Conservation (phyloP, 163 green algal species). For the Smithsoniella earleae region DNA sequence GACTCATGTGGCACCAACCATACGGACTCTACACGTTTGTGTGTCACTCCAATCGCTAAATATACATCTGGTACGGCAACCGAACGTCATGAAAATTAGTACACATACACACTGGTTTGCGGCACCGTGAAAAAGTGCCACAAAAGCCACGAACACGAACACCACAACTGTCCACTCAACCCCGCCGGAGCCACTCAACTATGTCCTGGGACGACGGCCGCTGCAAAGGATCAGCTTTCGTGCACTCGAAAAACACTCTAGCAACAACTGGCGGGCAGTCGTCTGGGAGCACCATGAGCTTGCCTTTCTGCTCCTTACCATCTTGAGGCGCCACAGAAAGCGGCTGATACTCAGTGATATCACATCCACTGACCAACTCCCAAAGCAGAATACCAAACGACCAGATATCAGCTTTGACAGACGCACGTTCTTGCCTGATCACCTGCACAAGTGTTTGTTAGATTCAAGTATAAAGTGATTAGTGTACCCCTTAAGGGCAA, state of each 20-base stretch:
- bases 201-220: slow-evolving; percentile 43
- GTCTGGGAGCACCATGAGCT: slow-evolving; percentile 35
- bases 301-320: slow-evolving; percentile 29
- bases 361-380: slow-evolving; percentile 49
- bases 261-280: slow-evolving; percentile 32
- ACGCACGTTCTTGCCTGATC: slow-evolving; percentile 42
- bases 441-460: slow-evolving; percentile 42
- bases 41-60: no score
- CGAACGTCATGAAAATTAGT: no score
- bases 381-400: slow-evolving; percentile 53
- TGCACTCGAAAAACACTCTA: slow-evolving; percentile 39
- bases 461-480: background rate
- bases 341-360: slow-evolving; percentile 56
- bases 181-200: slow-evolving; percentile 51
- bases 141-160: no score
- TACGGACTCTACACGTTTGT: no score
- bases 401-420: slow-evolving; percentile 57
- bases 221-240: slow-evolving; percentile 38
- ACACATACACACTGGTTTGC: no score
- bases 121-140: no score
- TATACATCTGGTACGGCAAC: no score
- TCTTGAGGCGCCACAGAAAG: slow-evolving; percentile 47
- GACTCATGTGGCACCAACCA: no score
- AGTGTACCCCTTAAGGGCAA: background rate
- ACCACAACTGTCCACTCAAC: background rate